Conservation (phyloP, 2,329 filamentous ascomycete genomes). For the Talaromyces rugulosus region DNA sequence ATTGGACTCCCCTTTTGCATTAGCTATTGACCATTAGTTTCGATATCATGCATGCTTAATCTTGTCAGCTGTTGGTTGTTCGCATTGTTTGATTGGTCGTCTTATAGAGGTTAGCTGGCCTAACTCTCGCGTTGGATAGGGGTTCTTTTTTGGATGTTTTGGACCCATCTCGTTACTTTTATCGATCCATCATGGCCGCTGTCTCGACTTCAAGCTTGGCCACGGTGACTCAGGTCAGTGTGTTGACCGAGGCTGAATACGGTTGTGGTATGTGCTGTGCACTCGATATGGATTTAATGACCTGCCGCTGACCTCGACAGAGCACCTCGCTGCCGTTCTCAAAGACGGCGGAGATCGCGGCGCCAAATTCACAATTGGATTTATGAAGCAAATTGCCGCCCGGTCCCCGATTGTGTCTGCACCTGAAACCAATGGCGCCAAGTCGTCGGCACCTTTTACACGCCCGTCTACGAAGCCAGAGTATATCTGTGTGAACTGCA, state of each 20-base stretch:
- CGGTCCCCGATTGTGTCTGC: neutral
- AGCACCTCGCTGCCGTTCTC: constrained; percentile 35
- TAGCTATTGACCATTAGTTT: neutral
- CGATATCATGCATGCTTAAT: neutral
- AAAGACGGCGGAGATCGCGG: constrained; percentile 18
- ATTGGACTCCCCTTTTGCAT: neutral
- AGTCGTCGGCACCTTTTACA: neutral
- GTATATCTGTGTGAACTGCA: constrained; percentile 37
- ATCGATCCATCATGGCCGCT: constrained; percentile 3
- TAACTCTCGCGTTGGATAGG: neutral
- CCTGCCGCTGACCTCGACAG: constrained; percentile 23
- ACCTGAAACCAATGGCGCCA: constrained; percentile 8
- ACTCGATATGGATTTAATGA: neutral
- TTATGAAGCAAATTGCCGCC: constrained; percentile 11
- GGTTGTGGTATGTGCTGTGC: constrained; percentile 34
- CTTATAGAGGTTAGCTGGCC: neutral
- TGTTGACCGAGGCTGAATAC: constrained; percentile 36
- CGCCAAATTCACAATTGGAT: constrained; percentile 7
- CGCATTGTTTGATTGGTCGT: neutral
- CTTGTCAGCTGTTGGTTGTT: neutral
- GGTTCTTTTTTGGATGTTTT: neutral
- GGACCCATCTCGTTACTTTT: neutral
- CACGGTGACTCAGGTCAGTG: constrained; percentile 28
- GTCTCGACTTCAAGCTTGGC: constrained; percentile 20
- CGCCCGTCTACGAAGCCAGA: constrained; percentile 31